phyloP scores from a whole-genome alignment of 495 filamentous ascomycete species.

The Neurospora sublineolata region DNA sequence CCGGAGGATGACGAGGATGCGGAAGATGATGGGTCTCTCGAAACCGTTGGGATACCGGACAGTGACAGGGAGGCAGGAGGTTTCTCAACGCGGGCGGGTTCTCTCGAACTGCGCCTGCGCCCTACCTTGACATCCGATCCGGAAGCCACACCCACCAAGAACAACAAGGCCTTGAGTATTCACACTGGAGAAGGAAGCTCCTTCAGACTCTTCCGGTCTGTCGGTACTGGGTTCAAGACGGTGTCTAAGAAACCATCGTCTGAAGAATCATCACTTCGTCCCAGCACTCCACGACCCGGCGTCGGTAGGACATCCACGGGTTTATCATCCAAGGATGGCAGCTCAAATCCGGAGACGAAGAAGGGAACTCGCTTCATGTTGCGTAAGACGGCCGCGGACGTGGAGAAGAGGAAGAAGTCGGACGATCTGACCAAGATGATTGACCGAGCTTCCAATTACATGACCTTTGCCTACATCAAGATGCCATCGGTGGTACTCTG shows the following conservation, averaged over 20 bases:
- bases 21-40: constrained; percentile 28
- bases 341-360: constrained; percentile 38
- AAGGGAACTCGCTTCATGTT: constrained; percentile 35
- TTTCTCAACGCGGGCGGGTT: constrained; percentile 47
- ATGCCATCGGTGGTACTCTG: constrained; percentile 90
- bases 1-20: constrained; percentile 51
- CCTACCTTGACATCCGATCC: constrained; percentile 62
- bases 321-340: constrained; percentile 31
- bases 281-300: constrained; percentile 32
- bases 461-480: constrained; percentile 92
- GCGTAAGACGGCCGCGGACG: constrained; percentile 22
- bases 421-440: constrained; percentile 99
- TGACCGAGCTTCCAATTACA: constrained; percentile 85
- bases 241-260: constrained; percentile 51
- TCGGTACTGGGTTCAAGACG: constrained; percentile 26
- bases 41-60: constrained; percentile 11
- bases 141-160: constrained; percentile 28
- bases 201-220: constrained; percentile 43
- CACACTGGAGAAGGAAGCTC: constrained; percentile 36
- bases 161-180: constrained; percentile 39
- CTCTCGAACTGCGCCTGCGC: constrained; percentile 64
- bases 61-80: constrained; percentile 24
- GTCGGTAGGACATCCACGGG: constrained; percentile 41
- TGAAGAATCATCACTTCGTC: constrained; percentile 46
- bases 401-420: constrained; percentile 43